Conservation (phyloP, 495 filamentous ascomycete species). For the Hyaloscypha bicolor region DNA sequence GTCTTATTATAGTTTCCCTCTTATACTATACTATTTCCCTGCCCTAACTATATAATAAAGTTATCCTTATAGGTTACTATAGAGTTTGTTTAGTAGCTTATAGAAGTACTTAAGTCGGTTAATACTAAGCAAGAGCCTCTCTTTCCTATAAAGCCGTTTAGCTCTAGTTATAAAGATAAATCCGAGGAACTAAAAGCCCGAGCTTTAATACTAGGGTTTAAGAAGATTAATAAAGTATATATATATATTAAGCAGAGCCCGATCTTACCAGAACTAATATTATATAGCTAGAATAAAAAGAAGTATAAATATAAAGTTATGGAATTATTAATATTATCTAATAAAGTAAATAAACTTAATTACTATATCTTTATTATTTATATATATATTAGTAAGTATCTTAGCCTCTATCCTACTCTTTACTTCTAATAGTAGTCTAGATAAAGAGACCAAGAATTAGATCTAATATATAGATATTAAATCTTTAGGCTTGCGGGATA, state of each 20-base stretch:
- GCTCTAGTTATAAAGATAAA: neutral
- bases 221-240: neutral
- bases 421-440: neutral
- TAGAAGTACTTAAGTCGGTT: neutral
- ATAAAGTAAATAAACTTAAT: constrained; percentile 4
- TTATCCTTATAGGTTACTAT: neutral
- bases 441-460: constrained; percentile 1
- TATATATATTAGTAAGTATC: constrained; percentile 2
- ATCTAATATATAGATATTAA: constrained; percentile 5
- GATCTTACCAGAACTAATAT: neutral
- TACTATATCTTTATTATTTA: neutral
- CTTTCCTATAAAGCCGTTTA: neutral
- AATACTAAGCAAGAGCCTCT: neutral
- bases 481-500: neutral
- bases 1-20: too few relatives aligned
- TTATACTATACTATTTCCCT: too few relatives aligned
- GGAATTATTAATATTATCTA: neutral
- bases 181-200: neutral
- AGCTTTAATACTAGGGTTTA: neutral
- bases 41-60: neutral
- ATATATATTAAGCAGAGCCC: neutral
- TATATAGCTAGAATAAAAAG: neutral
- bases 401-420: neutral
- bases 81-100: neutral
- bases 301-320: neutral